Evolutionary conservation across 257 asterid genomes (phyloP).

Genomic region (Craterostigma plantagineum): DNA sequence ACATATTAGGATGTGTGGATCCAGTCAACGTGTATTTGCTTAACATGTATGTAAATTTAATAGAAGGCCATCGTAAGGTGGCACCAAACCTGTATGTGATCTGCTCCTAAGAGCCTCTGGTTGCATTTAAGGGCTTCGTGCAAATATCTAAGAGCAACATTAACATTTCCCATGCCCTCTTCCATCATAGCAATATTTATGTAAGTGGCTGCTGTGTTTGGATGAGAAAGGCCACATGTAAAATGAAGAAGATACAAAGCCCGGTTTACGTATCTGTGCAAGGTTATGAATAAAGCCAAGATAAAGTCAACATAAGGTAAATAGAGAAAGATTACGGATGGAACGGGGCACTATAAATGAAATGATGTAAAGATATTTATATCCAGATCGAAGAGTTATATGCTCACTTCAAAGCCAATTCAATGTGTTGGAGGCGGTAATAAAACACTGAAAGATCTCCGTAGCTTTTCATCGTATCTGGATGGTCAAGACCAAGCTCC

Average conservation of each 20-base stretch:
- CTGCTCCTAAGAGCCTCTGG: constrained; percentile 73
- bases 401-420: constrained; percentile 87
- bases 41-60: no score
- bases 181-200: constrained; percentile 99
- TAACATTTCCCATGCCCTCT: constrained; percentile 99
- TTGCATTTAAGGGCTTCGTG: constrained; percentile 99
- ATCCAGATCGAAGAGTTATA: constrained; percentile 8
- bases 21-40: no score
- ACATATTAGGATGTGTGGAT: no score
- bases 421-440: constrained; percentile 97
- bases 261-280: constrained; percentile 89
- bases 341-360: background rate
- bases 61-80: background rate
- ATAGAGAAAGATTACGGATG: background rate
- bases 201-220: constrained; percentile 98
- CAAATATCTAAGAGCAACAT: constrained; percentile 92
- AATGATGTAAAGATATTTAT: no score
- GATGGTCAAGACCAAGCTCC: constrained; percentile 99
- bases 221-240: constrained; percentile 98
- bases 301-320: background rate
- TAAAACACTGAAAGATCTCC: constrained; percentile 98
- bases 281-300: constrained; percentile 10
- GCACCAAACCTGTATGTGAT: constrained; percentile 73
- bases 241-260: constrained; percentile 91
- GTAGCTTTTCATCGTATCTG: constrained; percentile 98